These are phyloP conservation scores for Pyrus hybrid DNA, from an alignment of 331 rosid genomes.

Conservation along the genomic window DNA sequence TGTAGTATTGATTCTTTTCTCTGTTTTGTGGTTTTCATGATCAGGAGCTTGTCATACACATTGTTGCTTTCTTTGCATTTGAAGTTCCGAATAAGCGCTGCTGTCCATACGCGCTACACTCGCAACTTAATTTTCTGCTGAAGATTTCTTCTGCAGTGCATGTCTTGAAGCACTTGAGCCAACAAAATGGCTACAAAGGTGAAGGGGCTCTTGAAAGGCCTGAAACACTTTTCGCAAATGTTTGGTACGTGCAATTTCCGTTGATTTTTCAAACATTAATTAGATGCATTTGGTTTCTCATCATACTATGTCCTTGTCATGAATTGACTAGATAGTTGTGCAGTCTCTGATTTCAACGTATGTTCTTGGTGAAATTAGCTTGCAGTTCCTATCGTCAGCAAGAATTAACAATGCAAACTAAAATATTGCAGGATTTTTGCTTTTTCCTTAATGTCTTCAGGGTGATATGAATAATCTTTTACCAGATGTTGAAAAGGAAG, in stretches of 20 bases:
- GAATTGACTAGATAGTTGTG: not conserved
- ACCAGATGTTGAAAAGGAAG: not conserved
- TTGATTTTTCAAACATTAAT: not conserved
- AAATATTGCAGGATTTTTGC: not conserved
- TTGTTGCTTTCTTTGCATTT: slow-evolving; percentile 3
- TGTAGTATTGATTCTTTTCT: not conserved
- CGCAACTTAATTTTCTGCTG: not conserved
- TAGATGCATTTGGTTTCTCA: not conserved
- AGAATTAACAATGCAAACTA: not conserved
- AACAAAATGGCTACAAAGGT: slow-evolving; percentile 45
- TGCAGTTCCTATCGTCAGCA: not conserved
- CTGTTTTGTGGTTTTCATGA: not conserved
- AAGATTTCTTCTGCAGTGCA: slow-evolving; percentile 3
- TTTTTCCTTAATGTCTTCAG: not conserved
- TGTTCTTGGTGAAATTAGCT: not conserved
- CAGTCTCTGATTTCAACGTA: not conserved
- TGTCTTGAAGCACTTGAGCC: slow-evolving; percentile 6
- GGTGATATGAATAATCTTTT: not conserved
- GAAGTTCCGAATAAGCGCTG: slow-evolving; percentile 12
- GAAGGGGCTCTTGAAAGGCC: slow-evolving; percentile 82
- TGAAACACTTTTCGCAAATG: slow-evolving; percentile 65
- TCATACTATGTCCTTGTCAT: not conserved
- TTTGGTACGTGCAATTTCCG: slow-evolving; percentile 46
- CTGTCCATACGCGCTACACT: not conserved
- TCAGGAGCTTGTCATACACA: not conserved